These are phyloP conservation scores for Colletotrichum sp. DNA, from an alignment of 2,329 filamentous ascomycete genomes.

Conservation along the genomic window DNA sequence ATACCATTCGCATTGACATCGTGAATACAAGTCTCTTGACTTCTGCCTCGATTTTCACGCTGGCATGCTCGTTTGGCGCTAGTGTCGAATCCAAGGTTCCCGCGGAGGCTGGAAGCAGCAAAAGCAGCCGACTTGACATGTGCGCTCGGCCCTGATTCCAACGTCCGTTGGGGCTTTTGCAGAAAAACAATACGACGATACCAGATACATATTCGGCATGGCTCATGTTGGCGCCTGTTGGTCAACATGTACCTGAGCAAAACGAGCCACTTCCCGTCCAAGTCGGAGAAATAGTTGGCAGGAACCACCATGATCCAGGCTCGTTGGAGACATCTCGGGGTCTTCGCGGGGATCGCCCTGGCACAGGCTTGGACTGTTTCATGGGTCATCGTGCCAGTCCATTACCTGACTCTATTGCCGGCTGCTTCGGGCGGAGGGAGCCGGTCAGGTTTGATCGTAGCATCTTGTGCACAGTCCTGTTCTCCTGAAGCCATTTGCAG, in stretches of 20 bases:
- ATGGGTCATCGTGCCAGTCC: background rate
- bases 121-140: background rate
- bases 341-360: background rate
- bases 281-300: background rate
- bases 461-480: background rate
- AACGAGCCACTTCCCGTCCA: background rate
- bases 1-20: background rate
- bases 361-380: background rate
- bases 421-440: conserved; percentile 3
- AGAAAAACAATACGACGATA: background rate
- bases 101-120: background rate
- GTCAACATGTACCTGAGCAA: background rate
- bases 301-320: background rate
- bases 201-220: background rate
- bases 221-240: background rate
- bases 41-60: background rate
- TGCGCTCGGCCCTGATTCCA: background rate
- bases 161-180: background rate
- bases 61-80: background rate
- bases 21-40: background rate
- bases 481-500: background rate
- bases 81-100: background rate
- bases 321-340: background rate
- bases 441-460: background rate
- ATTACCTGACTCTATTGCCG: background rate